A percentile compares a stretch with the other conserved stretches of the same genome.
These are phyloP conservation scores for Vaccinium vitisidaea DNA, from an alignment of 148 eudicot genomes.

Conservation along the genomic window DNA sequence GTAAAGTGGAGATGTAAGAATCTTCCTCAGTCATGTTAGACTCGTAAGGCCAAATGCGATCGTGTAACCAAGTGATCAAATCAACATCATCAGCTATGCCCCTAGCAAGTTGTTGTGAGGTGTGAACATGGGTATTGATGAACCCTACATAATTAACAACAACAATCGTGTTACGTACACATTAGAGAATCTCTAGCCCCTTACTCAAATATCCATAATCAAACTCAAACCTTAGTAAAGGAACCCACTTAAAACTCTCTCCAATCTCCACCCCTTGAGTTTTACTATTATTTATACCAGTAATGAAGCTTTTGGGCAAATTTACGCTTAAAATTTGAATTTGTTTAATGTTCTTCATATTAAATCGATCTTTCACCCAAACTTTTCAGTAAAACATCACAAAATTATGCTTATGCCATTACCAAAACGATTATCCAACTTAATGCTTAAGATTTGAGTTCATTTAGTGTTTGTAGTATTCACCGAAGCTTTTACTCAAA, in stretches of 20 bases:
- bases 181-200: not conserved
- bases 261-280: too few species aligned
- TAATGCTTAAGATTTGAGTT: too few species aligned
- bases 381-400: not conserved
- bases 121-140: slow-evolving; percentile 88
- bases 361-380: not conserved
- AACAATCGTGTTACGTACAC: not conserved
- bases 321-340: not conserved
- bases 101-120: slow-evolving; percentile 83
- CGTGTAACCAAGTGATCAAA: slow-evolving; percentile 83
- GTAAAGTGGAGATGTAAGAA: slow-evolving; percentile 78
- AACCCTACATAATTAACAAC: slow-evolving; percentile 38
- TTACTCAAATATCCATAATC: not conserved
- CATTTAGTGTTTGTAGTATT: too few species aligned
- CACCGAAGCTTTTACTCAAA: not conserved
- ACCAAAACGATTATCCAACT: too few species aligned
- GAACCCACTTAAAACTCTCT: not conserved
- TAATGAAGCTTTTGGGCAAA: not conserved
- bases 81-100: slow-evolving; percentile 97
- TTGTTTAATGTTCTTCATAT: not conserved
- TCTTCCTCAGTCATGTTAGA: slow-evolving; percentile 74
- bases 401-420: not conserved
- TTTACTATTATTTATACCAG: not conserved
- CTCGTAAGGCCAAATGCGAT: slow-evolving; percentile 92
- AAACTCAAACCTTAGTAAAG: not conserved